Evolutionary conservation across 208 protist genomes (phyloP).

Genomic region (Trypanosoma cruzi): DNA sequence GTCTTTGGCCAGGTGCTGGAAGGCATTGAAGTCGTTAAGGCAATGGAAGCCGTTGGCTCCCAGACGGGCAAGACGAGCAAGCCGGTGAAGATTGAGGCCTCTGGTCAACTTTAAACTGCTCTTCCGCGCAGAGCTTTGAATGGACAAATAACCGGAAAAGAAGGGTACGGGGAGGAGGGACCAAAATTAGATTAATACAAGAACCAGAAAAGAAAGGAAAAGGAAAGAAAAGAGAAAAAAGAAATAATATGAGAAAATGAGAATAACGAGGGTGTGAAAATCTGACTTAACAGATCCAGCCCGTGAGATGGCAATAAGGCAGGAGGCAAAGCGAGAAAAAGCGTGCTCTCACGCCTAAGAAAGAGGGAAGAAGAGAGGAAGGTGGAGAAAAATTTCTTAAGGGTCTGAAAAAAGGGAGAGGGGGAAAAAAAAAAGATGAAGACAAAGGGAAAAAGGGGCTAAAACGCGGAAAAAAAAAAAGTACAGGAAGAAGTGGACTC

Average conservation of each 20-base stretch:
- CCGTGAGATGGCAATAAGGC: not conserved
- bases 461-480: conserved; percentile 17
- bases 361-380: conserved; percentile 12
- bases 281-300: not conserved
- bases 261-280: not conserved
- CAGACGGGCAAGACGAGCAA: conserved; percentile 47
- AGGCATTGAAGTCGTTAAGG: conserved; percentile 86
- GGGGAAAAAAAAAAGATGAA: conserved; percentile 5
- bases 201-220: conserved; percentile 13
- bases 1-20: conserved; percentile 95
- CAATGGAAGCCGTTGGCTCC: conserved; percentile 81
- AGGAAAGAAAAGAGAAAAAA: conserved; percentile 21
- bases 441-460: not conserved
- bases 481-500: too few relatives aligned
- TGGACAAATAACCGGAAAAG: not conserved
- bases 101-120: conserved; percentile 63
- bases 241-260: conserved; percentile 13
- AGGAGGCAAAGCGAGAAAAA: not conserved
- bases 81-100: conserved; percentile 63
- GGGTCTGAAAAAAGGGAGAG: conserved; percentile 1
- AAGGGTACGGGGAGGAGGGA: not conserved
- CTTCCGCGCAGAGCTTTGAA: not conserved
- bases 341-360: not conserved
- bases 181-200: too few relatives aligned
- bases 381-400: not conserved